phyloP scores from a whole-genome alignment of 768 basidiomycete species.

The Termitomyces sp. region DNA sequence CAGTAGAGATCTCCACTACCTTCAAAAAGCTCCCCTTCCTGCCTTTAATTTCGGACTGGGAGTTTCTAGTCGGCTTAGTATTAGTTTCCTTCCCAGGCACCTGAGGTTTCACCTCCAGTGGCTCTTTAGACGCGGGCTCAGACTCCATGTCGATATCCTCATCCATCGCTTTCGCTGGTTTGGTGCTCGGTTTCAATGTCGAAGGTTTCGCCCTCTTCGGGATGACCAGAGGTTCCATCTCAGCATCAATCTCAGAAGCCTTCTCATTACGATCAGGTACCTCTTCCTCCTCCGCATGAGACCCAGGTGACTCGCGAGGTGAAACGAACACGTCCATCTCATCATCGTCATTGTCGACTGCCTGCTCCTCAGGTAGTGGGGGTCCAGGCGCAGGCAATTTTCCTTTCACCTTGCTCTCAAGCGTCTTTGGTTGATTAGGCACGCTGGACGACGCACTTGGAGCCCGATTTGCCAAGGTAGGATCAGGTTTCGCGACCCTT shows the following conservation, averaged over 20 bases:
- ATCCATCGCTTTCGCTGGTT: not conserved
- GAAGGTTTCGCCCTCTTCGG: conserved; percentile 9
- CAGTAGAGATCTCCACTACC: conserved; percentile 37
- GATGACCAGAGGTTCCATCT: conserved; percentile 7
- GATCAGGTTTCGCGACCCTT: not conserved
- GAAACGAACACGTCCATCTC: conserved; percentile 1
- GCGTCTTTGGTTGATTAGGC: not conserved
- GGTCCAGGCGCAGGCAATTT: not conserved
- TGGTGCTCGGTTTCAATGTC: not conserved
- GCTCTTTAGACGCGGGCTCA: not conserved
- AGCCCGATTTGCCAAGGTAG: not conserved
- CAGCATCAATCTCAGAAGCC: not conserved
- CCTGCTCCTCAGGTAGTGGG: not conserved
- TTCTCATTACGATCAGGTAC: not conserved
- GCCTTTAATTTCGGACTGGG: conserved; percentile 7
- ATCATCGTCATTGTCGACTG: not conserved
- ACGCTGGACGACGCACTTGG: not conserved
- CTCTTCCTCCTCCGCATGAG: not conserved
- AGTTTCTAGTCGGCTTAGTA: not conserved
- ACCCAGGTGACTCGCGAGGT: not conserved
- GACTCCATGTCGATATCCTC: conserved; percentile 3
- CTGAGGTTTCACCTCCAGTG: not conserved
- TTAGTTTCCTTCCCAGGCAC: not conserved
- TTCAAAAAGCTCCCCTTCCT: conserved; percentile 16
- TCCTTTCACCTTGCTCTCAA: not conserved